Evolutionary conservation across 164 flowering plant species (phyloP).

Genomic region (Aristolochia contorta): DNA sequence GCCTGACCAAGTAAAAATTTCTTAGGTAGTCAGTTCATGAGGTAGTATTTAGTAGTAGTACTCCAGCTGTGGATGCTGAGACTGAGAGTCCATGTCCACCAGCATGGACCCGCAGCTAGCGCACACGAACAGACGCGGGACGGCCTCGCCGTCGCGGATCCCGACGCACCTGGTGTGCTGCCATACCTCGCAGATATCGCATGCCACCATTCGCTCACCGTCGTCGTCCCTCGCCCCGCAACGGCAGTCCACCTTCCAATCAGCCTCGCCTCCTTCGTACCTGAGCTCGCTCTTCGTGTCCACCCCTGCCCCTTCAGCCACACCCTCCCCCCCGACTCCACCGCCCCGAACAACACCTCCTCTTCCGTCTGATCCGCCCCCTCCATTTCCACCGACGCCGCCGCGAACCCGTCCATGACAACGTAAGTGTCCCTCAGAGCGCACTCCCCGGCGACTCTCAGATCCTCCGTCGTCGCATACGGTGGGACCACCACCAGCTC

Average conservation of each 20-base stretch:
- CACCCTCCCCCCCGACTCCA: slow-evolving; percentile 47
- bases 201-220: slow-evolving; percentile 48
- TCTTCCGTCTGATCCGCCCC: slow-evolving; percentile 20
- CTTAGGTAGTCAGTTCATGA: no score
- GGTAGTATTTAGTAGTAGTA: no score
- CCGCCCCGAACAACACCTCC: slow-evolving; percentile 41
- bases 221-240: slow-evolving; percentile 28
- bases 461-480: slow-evolving; percentile 54
- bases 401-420: slow-evolving; percentile 33
- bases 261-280: slow-evolving; percentile 37
- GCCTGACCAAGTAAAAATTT: no score
- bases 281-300: slow-evolving; percentile 23
- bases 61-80: not conserved
- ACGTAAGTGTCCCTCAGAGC: slow-evolving; percentile 70
- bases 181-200: slow-evolving; percentile 58
- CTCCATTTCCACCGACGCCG: slow-evolving; percentile 28
- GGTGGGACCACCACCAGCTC: slow-evolving; percentile 55
- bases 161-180: slow-evolving; percentile 55
- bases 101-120: slow-evolving; percentile 17
- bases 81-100: not conserved
- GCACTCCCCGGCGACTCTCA: slow-evolving; percentile 39
- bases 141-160: slow-evolving; percentile 19
- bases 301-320: slow-evolving; percentile 48
- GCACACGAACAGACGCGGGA: slow-evolving; percentile 37
- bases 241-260: slow-evolving; percentile 16